Conservation (phyloP, 1,284 basidiomycete species). For the Tilletia horrida region DNA sequence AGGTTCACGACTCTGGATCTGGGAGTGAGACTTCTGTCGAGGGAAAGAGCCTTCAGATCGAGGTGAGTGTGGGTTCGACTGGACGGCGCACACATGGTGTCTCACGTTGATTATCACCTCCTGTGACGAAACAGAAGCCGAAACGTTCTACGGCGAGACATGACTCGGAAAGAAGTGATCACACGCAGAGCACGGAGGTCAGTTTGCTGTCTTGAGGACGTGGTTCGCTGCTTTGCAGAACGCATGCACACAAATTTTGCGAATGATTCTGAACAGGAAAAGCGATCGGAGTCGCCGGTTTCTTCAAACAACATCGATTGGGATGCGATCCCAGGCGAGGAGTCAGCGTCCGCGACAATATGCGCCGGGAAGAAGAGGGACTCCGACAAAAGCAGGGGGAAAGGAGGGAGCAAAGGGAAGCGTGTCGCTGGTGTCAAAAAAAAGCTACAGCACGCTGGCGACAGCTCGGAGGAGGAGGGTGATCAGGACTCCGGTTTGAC, state of each 20-base stretch:
- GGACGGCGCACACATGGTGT: too few relatives aligned
- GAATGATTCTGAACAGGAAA: not conserved
- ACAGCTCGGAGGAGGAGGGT: not conserved
- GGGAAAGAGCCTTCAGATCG: too few relatives aligned
- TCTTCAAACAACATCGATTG: not conserved
- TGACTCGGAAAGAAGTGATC: too few relatives aligned
- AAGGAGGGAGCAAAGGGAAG: not conserved
- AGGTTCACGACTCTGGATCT: too few relatives aligned
- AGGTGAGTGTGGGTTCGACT: too few relatives aligned
- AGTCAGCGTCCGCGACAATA: not conserved
- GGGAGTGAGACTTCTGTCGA: too few relatives aligned
- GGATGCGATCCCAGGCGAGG: conserved; percentile 1
- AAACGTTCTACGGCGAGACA: too few relatives aligned
- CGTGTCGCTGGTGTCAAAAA: not conserved
- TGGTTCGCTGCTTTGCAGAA: too few relatives aligned
- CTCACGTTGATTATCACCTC: too few relatives aligned
- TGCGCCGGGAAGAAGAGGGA: not conserved
- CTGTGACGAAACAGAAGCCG: too few relatives aligned
- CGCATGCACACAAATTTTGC: not conserved
- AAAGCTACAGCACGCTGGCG: not conserved
- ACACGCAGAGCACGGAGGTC: too few relatives aligned
- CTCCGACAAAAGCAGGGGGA: not conserved
- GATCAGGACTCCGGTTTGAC: not conserved
- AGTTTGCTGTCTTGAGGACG: too few relatives aligned
- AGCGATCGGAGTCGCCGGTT: not conserved